These are phyloP conservation scores for Lipomyces yamanashiensis DNA, from an alignment of 805 yeast species.

Conservation along the genomic window DNA sequence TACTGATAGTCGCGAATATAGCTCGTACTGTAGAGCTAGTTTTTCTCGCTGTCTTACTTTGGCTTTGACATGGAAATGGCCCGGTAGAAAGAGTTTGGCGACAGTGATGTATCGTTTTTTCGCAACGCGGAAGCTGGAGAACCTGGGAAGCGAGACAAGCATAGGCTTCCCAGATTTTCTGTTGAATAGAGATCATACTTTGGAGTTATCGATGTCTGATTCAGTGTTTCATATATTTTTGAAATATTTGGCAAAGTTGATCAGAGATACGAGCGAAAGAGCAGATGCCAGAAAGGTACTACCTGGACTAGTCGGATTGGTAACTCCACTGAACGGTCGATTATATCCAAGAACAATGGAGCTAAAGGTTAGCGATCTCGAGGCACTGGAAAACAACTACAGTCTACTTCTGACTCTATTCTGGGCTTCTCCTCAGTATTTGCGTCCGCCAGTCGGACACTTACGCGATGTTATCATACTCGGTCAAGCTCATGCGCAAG, in stretches of 20 bases:
- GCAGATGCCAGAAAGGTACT: slow-evolving; percentile 18
- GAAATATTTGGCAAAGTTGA: slow-evolving; percentile 33
- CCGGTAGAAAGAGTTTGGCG: slow-evolving; percentile 29
- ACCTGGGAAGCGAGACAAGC: slow-evolving; percentile 28
- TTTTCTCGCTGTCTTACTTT: slow-evolving; percentile 37
- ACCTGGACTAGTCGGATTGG: slow-evolving; percentile 37
- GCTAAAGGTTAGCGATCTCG: slow-evolving; percentile 34
- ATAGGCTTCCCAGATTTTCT: slow-evolving; percentile 39
- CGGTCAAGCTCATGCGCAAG: slow-evolving; percentile 37
- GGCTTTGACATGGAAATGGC: slow-evolving; percentile 37
- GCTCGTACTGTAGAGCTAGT: slow-evolving; percentile 31
- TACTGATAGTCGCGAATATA: slow-evolving; percentile 9
- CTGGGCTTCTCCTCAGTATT: slow-evolving; percentile 38
- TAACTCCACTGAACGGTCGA: slow-evolving; percentile 40
- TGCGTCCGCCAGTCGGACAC: slow-evolving; percentile 36
- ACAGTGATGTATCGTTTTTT: slow-evolving; percentile 37
- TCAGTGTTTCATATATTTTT: slow-evolving; percentile 39
- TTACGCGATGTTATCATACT: slow-evolving; percentile 39
- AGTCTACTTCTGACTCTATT: slow-evolving; percentile 38
- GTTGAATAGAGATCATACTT: slow-evolving; percentile 17
- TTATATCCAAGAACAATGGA: slow-evolving; percentile 34
- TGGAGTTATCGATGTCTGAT: slow-evolving; percentile 35
- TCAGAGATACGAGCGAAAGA: slow-evolving; percentile 17
- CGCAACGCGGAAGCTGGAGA: slow-evolving; percentile 33
- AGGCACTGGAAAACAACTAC: slow-evolving; percentile 39